Percentiles rank a stretch among this genome's conserved stretches.
phyloP scores from a whole-genome alignment of 495 filamentous ascomycete genomes.

The Apodospora peruviana region DNA sequence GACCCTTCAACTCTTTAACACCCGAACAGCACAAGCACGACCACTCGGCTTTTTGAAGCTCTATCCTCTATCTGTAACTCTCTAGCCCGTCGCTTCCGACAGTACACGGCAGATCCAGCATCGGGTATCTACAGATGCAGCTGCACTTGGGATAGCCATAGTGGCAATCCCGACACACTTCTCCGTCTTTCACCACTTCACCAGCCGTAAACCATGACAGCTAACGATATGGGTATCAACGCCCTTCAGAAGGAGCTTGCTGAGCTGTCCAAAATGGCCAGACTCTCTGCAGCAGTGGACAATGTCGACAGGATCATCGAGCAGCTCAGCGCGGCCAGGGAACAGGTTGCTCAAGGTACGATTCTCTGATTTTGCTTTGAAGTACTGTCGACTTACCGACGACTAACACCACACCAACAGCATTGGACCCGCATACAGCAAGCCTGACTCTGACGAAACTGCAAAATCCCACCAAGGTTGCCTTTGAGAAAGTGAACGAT shows the following conservation, averaged over 20 bases:
- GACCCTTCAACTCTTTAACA: too few species aligned
- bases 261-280: conserved; percentile 61
- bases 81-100: too few species aligned
- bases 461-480: conserved; percentile 72
- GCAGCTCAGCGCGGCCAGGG: conserved; percentile 63
- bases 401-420: conserved; percentile 7
- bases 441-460: conserved; percentile 71
- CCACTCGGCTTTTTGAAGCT: too few species aligned
- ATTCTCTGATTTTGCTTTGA: background rate
- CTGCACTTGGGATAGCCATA: too few species aligned
- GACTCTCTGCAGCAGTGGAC: conserved; percentile 62
- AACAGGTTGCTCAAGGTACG: conserved; percentile 61
- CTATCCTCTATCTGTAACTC: too few species aligned
- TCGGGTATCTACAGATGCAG: too few species aligned
- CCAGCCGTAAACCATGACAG: background rate
- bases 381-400: background rate
- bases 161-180: background rate
- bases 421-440: conserved; percentile 62
- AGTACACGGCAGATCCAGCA: too few species aligned
- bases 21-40: too few species aligned
- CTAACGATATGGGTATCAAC: conserved; percentile 7
- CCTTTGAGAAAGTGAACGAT: conserved; percentile 71
- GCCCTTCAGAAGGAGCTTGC: conserved; percentile 66
- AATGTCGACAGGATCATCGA: conserved; percentile 80
- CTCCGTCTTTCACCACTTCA: background rate